Percentiles rank a stretch among this genome's conserved stretches.
Conservation (phyloP, 495 filamentous ascomycete genomes). For the Eremomyces bilateralis region DNA sequence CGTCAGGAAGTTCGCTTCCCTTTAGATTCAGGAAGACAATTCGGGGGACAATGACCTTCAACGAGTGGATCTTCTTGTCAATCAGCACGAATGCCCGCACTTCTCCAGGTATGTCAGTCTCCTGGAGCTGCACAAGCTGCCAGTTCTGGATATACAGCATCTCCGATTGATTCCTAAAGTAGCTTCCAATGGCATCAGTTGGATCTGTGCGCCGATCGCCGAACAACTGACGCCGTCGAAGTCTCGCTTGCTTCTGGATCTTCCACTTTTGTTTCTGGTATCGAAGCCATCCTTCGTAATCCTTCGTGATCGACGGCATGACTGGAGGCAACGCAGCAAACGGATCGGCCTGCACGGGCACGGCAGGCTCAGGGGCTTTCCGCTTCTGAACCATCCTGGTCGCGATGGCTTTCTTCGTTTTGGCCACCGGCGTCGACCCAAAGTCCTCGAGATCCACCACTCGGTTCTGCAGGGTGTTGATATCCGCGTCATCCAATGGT, state of each 20-base stretch:
- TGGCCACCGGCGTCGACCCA: slow-evolving; percentile 36
- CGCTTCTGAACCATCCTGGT: slow-evolving; percentile 53
- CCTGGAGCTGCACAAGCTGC: slow-evolving; percentile 75
- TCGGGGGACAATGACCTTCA: slow-evolving; percentile 77
- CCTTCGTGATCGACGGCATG: slow-evolving; percentile 71
- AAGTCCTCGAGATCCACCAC: slow-evolving; percentile 67
- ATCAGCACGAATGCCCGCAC: slow-evolving; percentile 82
- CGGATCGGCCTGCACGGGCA: slow-evolving; percentile 41
- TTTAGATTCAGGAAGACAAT: slow-evolving; percentile 84
- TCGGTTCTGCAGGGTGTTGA: slow-evolving; percentile 42
- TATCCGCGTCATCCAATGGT: slow-evolving; percentile 47
- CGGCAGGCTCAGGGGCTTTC: slow-evolving; percentile 42
- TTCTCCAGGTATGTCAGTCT: slow-evolving; percentile 62
- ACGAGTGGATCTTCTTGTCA: slow-evolving; percentile 64
- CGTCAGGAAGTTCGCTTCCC: slow-evolving; percentile 63
- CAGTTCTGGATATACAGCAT: slow-evolving; percentile 74
- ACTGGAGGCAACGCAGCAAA: slow-evolving; percentile 62
- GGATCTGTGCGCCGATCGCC: slow-evolving; percentile 56
- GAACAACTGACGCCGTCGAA: slow-evolving; percentile 76
- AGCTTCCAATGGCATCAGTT: slow-evolving; percentile 54
- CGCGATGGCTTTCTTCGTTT: slow-evolving; percentile 39
- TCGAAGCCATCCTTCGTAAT: slow-evolving; percentile 73
- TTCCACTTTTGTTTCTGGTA: slow-evolving; percentile 99
- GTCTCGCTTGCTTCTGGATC: slow-evolving; percentile 80
- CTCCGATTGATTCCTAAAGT: slow-evolving; percentile 82